Evolutionary conservation across 1,284 basidiomycete genomes (phyloP).

Genomic region (Cryptococcus sp.): DNA sequence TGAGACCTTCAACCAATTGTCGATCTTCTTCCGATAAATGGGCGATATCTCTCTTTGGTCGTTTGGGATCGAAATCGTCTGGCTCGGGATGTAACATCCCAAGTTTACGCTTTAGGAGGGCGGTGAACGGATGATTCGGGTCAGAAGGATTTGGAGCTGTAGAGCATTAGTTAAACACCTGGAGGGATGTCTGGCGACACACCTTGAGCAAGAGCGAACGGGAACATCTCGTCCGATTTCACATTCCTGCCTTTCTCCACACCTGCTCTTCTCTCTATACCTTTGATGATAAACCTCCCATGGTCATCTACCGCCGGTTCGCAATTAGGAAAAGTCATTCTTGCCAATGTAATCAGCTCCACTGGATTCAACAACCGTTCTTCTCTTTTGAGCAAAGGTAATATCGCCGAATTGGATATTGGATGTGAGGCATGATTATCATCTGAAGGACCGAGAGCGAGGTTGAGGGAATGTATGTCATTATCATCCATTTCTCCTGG

Average conservation of each 20-base stretch:
- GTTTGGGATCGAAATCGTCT: not conserved
- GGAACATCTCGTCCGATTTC: slow-evolving; percentile 34
- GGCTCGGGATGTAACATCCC: slow-evolving; percentile 20
- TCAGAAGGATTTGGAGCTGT: slow-evolving; percentile 19
- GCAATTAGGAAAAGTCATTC: slow-evolving; percentile 41
- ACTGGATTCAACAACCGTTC: slow-evolving; percentile 37
- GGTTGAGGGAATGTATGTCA: slow-evolving; percentile 4
- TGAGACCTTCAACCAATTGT: slow-evolving; percentile 35
- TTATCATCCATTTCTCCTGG: slow-evolving; percentile 12
- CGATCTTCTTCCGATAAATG: slow-evolving; percentile 26
- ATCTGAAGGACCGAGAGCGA: not conserved
- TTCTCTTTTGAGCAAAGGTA: slow-evolving; percentile 3
- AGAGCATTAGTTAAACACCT: not conserved
- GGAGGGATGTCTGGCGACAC: not conserved
- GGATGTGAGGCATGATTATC: not conserved
- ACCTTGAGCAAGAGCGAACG: slow-evolving; percentile 31
- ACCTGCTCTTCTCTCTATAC: slow-evolving; percentile 33
- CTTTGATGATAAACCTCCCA: slow-evolving; percentile 37
- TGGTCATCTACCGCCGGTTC: slow-evolving; percentile 31
- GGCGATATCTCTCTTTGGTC: not conserved
- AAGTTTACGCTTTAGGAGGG: slow-evolving; percentile 30
- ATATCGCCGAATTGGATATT: not conserved
- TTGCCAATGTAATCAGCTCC: slow-evolving; percentile 35
- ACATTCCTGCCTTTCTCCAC: slow-evolving; percentile 21
- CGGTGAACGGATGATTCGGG: slow-evolving; percentile 26